Percentiles rank a stretch among this genome's conserved stretches.
These are phyloP conservation scores for Hebeloma cylindrosporum DNA, from an alignment of 768 basidiomycete genomes.

Conservation along the genomic window DNA sequence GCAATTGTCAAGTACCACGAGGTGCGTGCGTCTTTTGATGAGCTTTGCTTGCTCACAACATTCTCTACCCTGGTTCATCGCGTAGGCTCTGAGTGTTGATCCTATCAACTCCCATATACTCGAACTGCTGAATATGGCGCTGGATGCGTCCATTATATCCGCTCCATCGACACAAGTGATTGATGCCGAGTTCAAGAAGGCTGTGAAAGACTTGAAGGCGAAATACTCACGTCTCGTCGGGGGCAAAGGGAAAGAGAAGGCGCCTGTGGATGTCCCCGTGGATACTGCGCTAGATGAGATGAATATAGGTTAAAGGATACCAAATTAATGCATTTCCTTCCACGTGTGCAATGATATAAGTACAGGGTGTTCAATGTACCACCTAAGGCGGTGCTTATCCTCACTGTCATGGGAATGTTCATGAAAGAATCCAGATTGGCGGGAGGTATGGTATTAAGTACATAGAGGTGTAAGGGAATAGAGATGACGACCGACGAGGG, in stretches of 20 bases:
- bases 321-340: neutral
- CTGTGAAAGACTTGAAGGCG: constrained; percentile 29
- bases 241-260: constrained; percentile 31
- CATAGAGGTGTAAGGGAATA: constrained; percentile 5
- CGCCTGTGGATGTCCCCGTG: constrained; percentile 15
- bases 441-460: constrained; percentile 7
- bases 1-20: constrained; percentile 94
- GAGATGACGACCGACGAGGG: neutral
- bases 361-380: constrained; percentile 5
- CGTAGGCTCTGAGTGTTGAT: constrained; percentile 74
- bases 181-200: constrained; percentile 30
- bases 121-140: constrained; percentile 78
- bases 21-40: constrained; percentile 62
- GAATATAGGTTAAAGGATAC: constrained; percentile 21
- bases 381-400: neutral
- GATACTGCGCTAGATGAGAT: constrained; percentile 22
- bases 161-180: constrained; percentile 17
- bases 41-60: constrained; percentile 77
- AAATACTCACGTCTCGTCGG: constrained; percentile 32
- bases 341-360: neutral
- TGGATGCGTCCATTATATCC: constrained; percentile 47
- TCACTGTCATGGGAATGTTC: no score
- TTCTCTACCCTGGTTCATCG: constrained; percentile 33
- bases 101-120: constrained; percentile 81
- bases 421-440: neutral